Evolutionary conservation across 345 rosid species (phyloP).

Genomic region (Capsella bursapastoris): DNA sequence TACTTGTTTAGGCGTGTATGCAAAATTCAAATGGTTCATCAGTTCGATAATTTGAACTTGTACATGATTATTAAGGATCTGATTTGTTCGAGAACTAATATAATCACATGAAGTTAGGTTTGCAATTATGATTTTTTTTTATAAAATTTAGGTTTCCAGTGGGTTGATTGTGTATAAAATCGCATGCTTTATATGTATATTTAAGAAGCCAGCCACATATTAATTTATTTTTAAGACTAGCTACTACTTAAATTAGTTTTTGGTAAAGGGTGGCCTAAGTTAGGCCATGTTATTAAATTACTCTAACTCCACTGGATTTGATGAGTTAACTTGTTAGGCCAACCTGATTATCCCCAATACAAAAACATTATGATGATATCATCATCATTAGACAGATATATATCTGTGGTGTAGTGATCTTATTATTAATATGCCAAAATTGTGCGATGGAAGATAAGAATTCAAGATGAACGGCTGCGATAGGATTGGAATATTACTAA

Average conservation of each 20-base stretch:
- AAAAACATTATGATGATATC: neutral
- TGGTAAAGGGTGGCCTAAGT: slow-evolving; percentile 40
- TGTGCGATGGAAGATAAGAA: slow-evolving; percentile 30
- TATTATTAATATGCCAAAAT: neutral
- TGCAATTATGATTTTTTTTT: too few relatives aligned
- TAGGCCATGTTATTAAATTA: slow-evolving; percentile 41
- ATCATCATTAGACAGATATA: neutral
- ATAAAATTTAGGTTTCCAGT: slow-evolving; percentile 24
- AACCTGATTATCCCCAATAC: slow-evolving; percentile 33
- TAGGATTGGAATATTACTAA: slow-evolving; percentile 31
- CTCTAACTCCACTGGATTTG: slow-evolving; percentile 25
- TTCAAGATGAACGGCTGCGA: slow-evolving; percentile 35
- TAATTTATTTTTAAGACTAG: neutral
- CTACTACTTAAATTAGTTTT: slow-evolving; percentile 20
- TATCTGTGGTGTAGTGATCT: neutral
- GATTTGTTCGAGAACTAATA: too few relatives aligned
- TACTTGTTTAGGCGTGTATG: neutral
- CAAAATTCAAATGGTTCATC: neutral
- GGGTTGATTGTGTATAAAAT: neutral
- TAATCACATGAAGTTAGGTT: too few relatives aligned
- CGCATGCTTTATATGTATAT: neutral
- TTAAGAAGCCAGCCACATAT: slow-evolving; percentile 1
- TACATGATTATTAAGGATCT: too few relatives aligned
- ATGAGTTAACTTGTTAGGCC: slow-evolving; percentile 32
- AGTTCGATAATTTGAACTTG: neutral